Percentiles rank a stretch among this genome's conserved stretches.
Conservation (phyloP, 768 basidiomycete genomes). For the Rubroboletus satanas region DNA sequence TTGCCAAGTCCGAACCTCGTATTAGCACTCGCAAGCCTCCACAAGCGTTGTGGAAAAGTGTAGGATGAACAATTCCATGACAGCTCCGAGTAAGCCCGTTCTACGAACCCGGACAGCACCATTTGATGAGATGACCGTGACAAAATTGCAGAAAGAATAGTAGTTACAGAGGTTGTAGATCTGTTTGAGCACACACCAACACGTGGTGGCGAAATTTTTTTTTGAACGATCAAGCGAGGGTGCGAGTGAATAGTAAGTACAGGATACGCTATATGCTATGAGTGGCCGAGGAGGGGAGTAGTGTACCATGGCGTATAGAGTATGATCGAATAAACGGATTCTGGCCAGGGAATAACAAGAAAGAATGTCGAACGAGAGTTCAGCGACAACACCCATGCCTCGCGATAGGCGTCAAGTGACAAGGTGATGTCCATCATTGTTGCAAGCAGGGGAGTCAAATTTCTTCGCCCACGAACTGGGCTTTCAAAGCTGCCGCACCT, state of each 20-base stretch:
- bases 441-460: neutral
- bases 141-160: neutral
- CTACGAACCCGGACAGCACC: constrained; percentile 9
- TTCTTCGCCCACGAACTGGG: neutral
- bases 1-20: constrained; percentile 25
- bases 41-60: constrained; percentile 3
- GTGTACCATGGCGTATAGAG: constrained; percentile 6
- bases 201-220: neutral
- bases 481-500: constrained; percentile 18
- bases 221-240: neutral
- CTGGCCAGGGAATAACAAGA: constrained; percentile 5
- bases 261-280: constrained; percentile 1
- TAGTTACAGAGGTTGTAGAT: neutral
- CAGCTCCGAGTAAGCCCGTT: neutral
- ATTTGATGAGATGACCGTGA: neutral
- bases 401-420: neutral
- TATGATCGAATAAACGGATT: constrained; percentile 7
- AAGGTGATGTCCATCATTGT: neutral
- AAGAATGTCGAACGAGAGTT: neutral
- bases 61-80: constrained; percentile 1
- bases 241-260: constrained; percentile 2
- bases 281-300: constrained; percentile 4
- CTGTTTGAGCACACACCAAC: neutral
- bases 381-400: neutral
- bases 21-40: constrained; percentile 4